Percentiles rank a stretch among this genome's conserved stretches.
These are phyloP conservation scores for Xylaria grammica DNA, from an alignment of 495 filamentous ascomycete species.

Conservation along the genomic window DNA sequence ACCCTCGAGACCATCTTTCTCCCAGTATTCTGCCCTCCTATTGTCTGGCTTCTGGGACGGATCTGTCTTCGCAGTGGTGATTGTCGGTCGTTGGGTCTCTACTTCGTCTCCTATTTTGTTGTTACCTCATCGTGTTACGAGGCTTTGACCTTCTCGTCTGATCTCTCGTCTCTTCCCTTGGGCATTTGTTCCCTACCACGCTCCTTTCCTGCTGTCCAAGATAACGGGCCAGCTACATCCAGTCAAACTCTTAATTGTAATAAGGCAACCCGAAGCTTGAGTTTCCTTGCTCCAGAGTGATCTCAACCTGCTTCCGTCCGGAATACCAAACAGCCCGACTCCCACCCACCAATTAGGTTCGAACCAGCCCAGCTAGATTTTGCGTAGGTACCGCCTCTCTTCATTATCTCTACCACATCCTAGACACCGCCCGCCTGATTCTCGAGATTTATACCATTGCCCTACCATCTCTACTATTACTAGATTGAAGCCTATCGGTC, in stretches of 20 bases:
- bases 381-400: conserved; percentile 9
- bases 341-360: conserved; percentile 1
- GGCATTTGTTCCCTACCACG: conserved; percentile 26
- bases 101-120: background rate
- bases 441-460: background rate
- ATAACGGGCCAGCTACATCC: background rate
- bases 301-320: conserved; percentile 20
- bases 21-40: background rate
- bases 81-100: conserved; percentile 9
- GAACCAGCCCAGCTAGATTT: background rate
- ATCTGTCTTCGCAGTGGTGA: conserved; percentile 9
- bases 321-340: conserved; percentile 1
- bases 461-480: conserved; percentile 1
- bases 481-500: background rate
- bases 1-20: conserved; percentile 3
- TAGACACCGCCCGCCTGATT: background rate
- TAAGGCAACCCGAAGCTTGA: conserved; percentile 18
- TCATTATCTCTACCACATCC: background rate
- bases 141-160: background rate
- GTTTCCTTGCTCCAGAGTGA: conserved; percentile 6
- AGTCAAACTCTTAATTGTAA: conserved; percentile 21
- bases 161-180: background rate
- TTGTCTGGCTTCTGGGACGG: conserved; percentile 14
- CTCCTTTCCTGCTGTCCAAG: conserved; percentile 12
- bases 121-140: conserved; percentile 12